Evolutionary conservation across 345 rosid genomes (phyloP).

Genomic region (Aegle marmelos): DNA sequence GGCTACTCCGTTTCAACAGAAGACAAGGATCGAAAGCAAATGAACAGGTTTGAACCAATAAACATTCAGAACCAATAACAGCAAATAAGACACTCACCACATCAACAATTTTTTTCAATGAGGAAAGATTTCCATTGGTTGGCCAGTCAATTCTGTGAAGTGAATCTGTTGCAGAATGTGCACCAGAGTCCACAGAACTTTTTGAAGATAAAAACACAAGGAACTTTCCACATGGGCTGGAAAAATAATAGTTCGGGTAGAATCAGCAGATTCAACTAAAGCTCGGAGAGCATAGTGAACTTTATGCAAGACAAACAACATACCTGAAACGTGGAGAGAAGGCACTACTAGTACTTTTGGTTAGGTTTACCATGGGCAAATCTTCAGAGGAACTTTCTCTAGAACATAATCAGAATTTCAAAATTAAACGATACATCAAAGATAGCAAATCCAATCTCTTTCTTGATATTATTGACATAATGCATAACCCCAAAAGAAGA

Average conservation of each 20-base stretch:
- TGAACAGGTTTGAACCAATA: not conserved
- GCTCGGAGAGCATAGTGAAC: not conserved
- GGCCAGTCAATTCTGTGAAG: constrained; percentile 85
- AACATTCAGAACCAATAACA: not conserved
- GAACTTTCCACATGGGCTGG: constrained; percentile 81
- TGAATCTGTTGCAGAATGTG: constrained; percentile 67
- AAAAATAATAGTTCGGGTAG: constrained; percentile 17
- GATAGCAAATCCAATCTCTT: not conserved
- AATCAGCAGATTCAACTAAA: constrained; percentile 5
- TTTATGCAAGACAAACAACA: constrained; percentile 8
- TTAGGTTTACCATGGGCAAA: constrained; percentile 40
- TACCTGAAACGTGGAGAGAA: constrained; percentile 85
- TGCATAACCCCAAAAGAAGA: not conserved
- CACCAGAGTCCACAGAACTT: constrained; percentile 77
- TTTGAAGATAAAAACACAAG: constrained; percentile 73
- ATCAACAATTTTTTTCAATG: constrained; percentile 47
- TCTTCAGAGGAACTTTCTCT: constrained; percentile 54
- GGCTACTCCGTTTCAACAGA: too few species aligned
- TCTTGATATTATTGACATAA: not conserved
- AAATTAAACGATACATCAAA: constrained; percentile 1
- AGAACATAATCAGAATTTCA: constrained; percentile 20
- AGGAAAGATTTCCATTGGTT: constrained; percentile 37
- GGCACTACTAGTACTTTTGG: constrained; percentile 74
- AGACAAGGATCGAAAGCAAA: not conserved
- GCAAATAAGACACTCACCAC: constrained; percentile 51